A percentile compares a stretch with the other conserved stretches of the same genome.
These are phyloP conservation scores for Fusarium sp. DNA, from an alignment of 2,329 filamentous ascomycete genomes.

Conservation along the genomic window DNA sequence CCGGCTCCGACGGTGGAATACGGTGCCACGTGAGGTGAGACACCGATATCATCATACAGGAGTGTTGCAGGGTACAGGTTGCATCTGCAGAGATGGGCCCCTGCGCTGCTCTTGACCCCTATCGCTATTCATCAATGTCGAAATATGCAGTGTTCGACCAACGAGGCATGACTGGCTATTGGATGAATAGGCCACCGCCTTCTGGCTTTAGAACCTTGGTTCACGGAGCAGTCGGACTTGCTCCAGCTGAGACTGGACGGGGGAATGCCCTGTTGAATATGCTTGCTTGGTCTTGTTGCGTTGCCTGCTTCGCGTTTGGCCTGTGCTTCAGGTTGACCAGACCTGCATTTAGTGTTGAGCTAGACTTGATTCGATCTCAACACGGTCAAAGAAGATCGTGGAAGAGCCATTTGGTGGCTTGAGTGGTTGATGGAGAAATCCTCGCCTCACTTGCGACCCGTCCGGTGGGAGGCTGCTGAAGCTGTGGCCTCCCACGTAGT, in stretches of 20 bases:
- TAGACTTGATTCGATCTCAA: slow-evolving; percentile 14
- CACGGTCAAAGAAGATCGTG: background rate
- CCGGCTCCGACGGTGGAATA: slow-evolving; percentile 9
- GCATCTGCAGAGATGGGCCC: slow-evolving; percentile 25
- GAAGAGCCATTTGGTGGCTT: background rate
- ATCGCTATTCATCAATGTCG: slow-evolving; percentile 13
- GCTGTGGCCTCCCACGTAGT: background rate
- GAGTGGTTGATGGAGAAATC: background rate
- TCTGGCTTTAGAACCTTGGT: slow-evolving; percentile 14
- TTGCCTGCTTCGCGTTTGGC: slow-evolving; percentile 28
- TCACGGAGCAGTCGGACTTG: slow-evolving; percentile 26
- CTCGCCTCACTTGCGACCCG: background rate
- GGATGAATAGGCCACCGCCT: slow-evolving; percentile 15
- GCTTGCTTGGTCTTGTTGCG: slow-evolving; percentile 13
- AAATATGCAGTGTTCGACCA: slow-evolving; percentile 38
- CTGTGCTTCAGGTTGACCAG: slow-evolving; percentile 33
- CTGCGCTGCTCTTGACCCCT: slow-evolving; percentile 14
- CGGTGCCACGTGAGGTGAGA: slow-evolving; percentile 27
- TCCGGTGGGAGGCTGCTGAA: background rate
- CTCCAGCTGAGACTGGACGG: slow-evolving; percentile 24
- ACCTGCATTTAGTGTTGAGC: slow-evolving; percentile 22
- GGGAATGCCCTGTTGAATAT: slow-evolving; percentile 21
- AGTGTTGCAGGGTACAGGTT: slow-evolving; percentile 24
- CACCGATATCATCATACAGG: slow-evolving; percentile 34
- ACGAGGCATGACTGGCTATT: slow-evolving; percentile 25